Percentiles rank a stretch among this genome's conserved stretches.
Conservation (phyloP, 2,329 filamentous ascomycete genomes). For the Hypoxylon sp. region DNA sequence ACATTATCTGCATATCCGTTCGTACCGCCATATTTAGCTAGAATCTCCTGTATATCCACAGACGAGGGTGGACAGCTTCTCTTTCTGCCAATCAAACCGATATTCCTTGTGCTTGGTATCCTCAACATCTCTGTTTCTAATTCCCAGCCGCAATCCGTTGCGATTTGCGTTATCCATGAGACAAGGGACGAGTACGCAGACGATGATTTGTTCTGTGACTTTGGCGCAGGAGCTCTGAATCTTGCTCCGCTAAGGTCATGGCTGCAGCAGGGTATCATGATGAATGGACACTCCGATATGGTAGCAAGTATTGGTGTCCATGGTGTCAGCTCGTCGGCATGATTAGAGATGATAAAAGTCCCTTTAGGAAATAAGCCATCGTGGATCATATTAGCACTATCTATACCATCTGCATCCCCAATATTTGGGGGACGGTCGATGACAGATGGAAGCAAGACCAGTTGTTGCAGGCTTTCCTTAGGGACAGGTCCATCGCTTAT, state of each 20-base stretch:
- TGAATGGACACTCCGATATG: constrained; percentile 82
- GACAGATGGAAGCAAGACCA: constrained; percentile 66
- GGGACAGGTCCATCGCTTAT: constrained; percentile 34
- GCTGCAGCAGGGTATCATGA: constrained; percentile 96
- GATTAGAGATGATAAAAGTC: constrained; percentile 96
- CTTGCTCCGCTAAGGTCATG: constrained; percentile 83
- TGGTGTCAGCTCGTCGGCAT: constrained; percentile 94
- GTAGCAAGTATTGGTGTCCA: constrained; percentile 94
- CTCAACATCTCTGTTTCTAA: constrained; percentile 88
- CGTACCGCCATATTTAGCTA: constrained; percentile 69
- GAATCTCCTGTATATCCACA: constrained; percentile 61
- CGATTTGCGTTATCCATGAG: constrained; percentile 80
- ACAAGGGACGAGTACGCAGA: constrained; percentile 90
- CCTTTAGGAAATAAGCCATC: constrained; percentile 77
- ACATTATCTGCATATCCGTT: constrained; percentile 73
- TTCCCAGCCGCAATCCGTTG: constrained; percentile 79
- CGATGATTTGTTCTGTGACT: constrained; percentile 64
- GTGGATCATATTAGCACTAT: constrained; percentile 58
- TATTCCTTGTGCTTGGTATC: constrained; percentile 93
- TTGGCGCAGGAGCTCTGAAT: constrained; percentile 77
- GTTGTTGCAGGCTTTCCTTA: constrained; percentile 59
- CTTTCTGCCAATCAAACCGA: constrained; percentile 80
- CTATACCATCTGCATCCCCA: constrained; percentile 37
- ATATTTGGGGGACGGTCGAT: constrained; percentile 49
- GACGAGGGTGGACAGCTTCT: constrained; percentile 52